These are phyloP conservation scores for Colletotrichum spinosum DNA, from an alignment of 2,329 filamentous ascomycete species.

Conservation along the genomic window DNA sequence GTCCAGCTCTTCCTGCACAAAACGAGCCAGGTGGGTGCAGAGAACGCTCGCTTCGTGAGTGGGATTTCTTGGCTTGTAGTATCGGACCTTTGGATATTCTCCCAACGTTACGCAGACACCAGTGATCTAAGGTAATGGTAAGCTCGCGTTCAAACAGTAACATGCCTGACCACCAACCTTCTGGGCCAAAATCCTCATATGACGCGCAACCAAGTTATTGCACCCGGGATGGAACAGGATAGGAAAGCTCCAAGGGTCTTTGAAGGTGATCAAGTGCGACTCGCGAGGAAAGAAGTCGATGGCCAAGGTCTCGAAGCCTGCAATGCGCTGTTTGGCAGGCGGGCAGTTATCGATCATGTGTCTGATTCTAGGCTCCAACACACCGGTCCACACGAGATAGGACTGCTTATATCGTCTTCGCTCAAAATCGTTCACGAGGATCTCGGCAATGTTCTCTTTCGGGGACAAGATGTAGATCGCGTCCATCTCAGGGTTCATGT, in stretches of 20 bases:
- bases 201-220: slow-evolving; percentile 82
- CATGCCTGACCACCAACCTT: slow-evolving; percentile 69
- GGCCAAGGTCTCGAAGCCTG: slow-evolving; percentile 84
- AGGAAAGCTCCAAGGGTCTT: slow-evolving; percentile 96
- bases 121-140: slow-evolving; percentile 69
- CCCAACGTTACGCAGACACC: slow-evolving; percentile 91
- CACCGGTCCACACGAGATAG: slow-evolving; percentile 86
- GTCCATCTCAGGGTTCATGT: slow-evolving; percentile 89
- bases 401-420: slow-evolving; percentile 81
- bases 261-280: slow-evolving; percentile 89
- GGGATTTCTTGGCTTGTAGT: slow-evolving; percentile 81
- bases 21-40: slow-evolving; percentile 87
- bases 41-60: slow-evolving; percentile 90
- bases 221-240: slow-evolving; percentile 91
- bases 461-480: slow-evolving; percentile 93
- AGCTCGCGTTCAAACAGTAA: slow-evolving; percentile 20
- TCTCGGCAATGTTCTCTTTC: slow-evolving; percentile 89
- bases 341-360: slow-evolving; percentile 80
- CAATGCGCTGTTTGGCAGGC: slow-evolving; percentile 78
- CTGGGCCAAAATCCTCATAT: slow-evolving; percentile 87
- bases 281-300: slow-evolving; percentile 93
- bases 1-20: slow-evolving; percentile 92
- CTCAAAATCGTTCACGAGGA: slow-evolving; percentile 92
- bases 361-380: slow-evolving; percentile 77
- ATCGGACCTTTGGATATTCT: slow-evolving; percentile 93